These are phyloP conservation scores for Dendrobium nobile DNA, from an alignment of 106 monocot genomes.

Conservation along the genomic window DNA sequence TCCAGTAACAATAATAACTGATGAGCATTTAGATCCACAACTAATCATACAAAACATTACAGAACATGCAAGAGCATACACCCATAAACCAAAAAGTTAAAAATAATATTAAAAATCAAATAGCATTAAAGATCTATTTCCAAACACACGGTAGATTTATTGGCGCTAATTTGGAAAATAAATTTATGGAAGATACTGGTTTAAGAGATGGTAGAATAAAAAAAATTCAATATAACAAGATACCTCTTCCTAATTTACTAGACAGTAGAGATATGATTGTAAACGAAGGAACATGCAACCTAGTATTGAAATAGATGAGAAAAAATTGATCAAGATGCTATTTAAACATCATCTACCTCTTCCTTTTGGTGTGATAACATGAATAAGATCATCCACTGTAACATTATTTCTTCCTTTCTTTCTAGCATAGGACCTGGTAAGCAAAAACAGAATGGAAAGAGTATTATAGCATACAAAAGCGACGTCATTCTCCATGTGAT, in stretches of 20 bases:
- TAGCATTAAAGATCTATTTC: neutral
- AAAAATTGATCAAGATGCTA: neutral
- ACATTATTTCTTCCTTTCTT: slow-evolving; percentile 99
- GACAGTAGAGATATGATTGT: neutral
- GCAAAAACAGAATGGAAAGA: neutral
- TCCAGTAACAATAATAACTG: neutral
- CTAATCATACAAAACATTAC: neutral
- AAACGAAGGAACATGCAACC: neutral
- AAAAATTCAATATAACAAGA: neutral
- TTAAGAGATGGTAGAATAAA: neutral
- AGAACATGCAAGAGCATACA: neutral
- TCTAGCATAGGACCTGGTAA: slow-evolving; percentile 65
- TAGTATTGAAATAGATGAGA: neutral
- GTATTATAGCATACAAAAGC: neutral
- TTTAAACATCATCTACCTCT: slow-evolving; percentile 39
- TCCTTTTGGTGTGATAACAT: slow-evolving; percentile 90
- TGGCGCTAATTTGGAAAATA: neutral
- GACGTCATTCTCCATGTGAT: neutral
- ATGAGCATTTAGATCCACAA: neutral
- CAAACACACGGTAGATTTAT: neutral
- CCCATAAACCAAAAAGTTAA: neutral
- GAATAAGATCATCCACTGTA: slow-evolving; percentile 91
- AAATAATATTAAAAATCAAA: neutral
- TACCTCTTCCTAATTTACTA: neutral
- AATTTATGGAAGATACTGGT: neutral